Evolutionary conservation across 2,329 filamentous ascomycete species (phyloP).

Genomic region (Kalaharituber pfeilii): DNA sequence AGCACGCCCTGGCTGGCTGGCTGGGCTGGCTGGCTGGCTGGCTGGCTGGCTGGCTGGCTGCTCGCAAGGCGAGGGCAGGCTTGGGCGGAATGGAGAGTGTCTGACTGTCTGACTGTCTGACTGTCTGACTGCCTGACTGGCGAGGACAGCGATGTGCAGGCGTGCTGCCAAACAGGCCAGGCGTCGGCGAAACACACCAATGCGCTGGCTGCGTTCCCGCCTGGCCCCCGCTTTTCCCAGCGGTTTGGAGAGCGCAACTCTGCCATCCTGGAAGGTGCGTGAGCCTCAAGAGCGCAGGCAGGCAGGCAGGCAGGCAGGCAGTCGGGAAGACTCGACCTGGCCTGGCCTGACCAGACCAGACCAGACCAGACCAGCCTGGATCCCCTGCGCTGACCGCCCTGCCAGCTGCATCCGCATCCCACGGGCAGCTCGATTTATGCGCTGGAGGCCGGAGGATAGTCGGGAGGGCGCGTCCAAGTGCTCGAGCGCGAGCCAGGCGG

Average conservation of each 20-base stretch:
- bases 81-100: no score
- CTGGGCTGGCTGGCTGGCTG: no score
- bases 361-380: no score
- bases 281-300: background rate
- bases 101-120: no score
- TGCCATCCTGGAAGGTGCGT: background rate
- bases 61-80: no score
- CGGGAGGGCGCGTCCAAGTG: background rate
- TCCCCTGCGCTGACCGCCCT: background rate
- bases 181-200: background rate
- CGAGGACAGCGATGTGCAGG: background rate
- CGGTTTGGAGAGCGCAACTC: background rate
- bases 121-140: no score
- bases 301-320: no score
- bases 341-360: no score
- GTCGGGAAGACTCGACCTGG: no score
- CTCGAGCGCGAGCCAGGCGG: no score
- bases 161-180: background rate
- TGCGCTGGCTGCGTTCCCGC: background rate
- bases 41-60: no score
- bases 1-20: no score
- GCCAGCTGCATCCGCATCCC: background rate
- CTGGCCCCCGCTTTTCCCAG: constrained; percentile 1
- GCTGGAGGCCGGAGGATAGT: background rate
- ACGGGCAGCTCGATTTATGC: background rate